Evolutionary conservation across 345 rosid species (phyloP), one percentile per base, ranked within the genome.

Genomic region (Eucalyptus pauciflora): DNA sequence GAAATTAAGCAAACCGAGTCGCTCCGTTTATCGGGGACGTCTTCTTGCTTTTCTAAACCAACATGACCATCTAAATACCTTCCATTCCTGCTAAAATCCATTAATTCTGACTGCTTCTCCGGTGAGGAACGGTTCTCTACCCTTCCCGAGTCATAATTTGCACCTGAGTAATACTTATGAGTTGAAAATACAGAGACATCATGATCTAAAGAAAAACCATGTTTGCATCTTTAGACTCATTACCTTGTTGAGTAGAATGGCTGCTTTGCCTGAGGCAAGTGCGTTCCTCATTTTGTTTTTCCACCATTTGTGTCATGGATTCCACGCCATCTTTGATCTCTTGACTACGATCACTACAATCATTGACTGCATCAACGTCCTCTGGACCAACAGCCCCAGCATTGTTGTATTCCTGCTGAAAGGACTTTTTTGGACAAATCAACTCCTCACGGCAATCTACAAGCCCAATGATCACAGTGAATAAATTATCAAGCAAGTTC

Each of bases 41-140:
- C 48, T 86, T 79, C 91, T 67, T 50, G 79, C 87, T 88, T 90
- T 89, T 93, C 94, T 88, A 79, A 56, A 86, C 92, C 85, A 88
- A n/a, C 87, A 88, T 87, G 91, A 88, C 90, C 91, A 87, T 88
- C 90, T 50, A 45, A 56, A 41, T 37, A 45, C 50, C 51, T 87
- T 33, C 67, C 91, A 56, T 52, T 60, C 51, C 49, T 5, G 15
- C 24, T 81, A 80, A 87, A 25, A 64, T 88, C 91, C 71, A 83
- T 48, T 67, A 90, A 87, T 89, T 89, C 90, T 46, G 91, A 91
- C 88, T 90, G 31, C 79, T 90, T 87, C 87, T 92, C 90, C 43
- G 86, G 50, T 11, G 88, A 80, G 86, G 89, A 86, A 86, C 49
- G 49, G 24, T 86, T 89, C 60, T 81, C 79, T 62, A 27, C 90